Conservation (phyloP, 768 basidiomycete species). For the Boletus vermiculosoides region DNA sequence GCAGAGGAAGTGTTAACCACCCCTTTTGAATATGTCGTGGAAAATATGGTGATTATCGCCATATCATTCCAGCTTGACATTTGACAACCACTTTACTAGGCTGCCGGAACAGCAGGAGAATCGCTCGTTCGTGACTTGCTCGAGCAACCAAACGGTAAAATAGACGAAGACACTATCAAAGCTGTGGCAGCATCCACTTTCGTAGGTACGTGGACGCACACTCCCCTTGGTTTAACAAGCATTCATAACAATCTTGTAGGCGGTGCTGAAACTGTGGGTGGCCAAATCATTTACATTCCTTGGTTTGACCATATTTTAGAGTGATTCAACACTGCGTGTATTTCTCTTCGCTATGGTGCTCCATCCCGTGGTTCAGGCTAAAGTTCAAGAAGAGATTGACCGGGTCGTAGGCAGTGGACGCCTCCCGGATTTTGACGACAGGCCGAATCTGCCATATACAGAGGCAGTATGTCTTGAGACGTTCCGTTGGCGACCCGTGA, state of each 20-base stretch:
- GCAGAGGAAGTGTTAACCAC: constrained; percentile 22
- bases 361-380: constrained; percentile 31
- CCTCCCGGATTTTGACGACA: constrained; percentile 31
- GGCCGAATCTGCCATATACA: constrained; percentile 29
- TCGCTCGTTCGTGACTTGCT: constrained; percentile 24
- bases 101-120: constrained; percentile 16
- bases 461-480: constrained; percentile 33
- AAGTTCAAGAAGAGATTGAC: constrained; percentile 34
- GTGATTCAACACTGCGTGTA: constrained; percentile 2
- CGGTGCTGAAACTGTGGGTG: constrained; percentile 29
- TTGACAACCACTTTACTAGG: constrained; percentile 3
- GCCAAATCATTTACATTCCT: not conserved
- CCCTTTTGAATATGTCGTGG: constrained; percentile 23
- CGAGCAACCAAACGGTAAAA: not conserved
- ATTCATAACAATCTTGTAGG: constrained; percentile 11
- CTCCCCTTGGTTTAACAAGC: not conserved
- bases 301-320: constrained; percentile 11
- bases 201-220: constrained; percentile 15
- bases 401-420: constrained; percentile 30
- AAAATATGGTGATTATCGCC: constrained; percentile 20
- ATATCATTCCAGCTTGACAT: not conserved
- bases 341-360: constrained; percentile 37
- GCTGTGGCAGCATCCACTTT: constrained; percentile 24
- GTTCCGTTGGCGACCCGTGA: constrained; percentile 31
- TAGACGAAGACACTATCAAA: constrained; percentile 17